Evolutionary conservation across 2,329 filamentous ascomycete genomes (phyloP).

Genomic region (Piedraia hortae): DNA sequence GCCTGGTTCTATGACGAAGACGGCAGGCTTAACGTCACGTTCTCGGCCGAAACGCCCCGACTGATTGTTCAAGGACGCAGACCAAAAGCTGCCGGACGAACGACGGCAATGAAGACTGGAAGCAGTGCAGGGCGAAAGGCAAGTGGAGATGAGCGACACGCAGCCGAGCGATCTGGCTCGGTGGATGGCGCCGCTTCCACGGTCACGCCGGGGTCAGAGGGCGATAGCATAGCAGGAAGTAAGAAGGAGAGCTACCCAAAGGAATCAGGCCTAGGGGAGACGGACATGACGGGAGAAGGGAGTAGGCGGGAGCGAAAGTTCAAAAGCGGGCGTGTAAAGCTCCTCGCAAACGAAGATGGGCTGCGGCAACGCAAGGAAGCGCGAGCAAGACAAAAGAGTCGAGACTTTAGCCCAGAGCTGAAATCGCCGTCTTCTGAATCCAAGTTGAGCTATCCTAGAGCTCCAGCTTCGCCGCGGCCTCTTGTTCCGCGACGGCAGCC

Average conservation of each 20-base stretch:
- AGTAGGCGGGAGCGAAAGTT: conserved; percentile 37
- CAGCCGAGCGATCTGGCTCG: conserved; percentile 18
- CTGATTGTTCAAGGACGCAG: conserved; percentile 19
- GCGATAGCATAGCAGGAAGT: too few relatives aligned
- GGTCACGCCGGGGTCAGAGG: conserved; percentile 38
- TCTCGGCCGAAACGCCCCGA: conserved; percentile 37
- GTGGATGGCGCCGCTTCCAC: conserved; percentile 14
- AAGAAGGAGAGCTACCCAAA: too few relatives aligned
- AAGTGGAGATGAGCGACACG: conserved; percentile 10
- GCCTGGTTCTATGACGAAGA: conserved; percentile 60
- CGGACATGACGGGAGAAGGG: too few relatives aligned
- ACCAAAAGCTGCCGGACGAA: conserved; percentile 6
- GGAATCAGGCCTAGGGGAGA: too few relatives aligned
- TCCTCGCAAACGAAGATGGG: conserved; percentile 56
- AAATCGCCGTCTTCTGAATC: conserved; percentile 82
- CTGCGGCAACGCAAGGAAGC: conserved; percentile 44
- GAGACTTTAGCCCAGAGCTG: too few relatives aligned
- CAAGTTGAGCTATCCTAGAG: conserved; percentile 61
- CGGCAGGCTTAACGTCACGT: conserved; percentile 50
- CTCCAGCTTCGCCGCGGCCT: conserved; percentile 66
- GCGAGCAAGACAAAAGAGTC: conserved; percentile 17
- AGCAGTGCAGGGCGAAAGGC: conserved; percentile 9
- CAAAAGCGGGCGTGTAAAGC: conserved; percentile 81
- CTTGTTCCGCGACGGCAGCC: conserved; percentile 71
- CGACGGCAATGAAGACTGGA: conserved; percentile 9